A percentile compares a stretch with the other conserved stretches of the same genome.
phyloP scores from a whole-genome alignment of 331 rosid species.

The Dryas integrifolia region DNA sequence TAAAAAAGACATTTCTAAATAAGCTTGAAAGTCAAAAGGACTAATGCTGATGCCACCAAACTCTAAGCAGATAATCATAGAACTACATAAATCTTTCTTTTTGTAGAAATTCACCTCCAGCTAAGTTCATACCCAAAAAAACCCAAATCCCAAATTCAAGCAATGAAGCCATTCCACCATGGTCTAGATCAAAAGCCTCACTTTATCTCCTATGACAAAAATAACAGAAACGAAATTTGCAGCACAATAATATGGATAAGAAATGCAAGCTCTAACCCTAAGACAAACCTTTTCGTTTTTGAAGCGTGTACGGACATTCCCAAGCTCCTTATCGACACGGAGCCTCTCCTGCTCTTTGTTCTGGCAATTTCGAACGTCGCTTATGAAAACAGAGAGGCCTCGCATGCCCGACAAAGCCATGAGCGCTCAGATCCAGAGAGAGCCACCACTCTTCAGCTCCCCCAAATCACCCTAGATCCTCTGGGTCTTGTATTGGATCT shows the following conservation, averaged over 20 bases:
- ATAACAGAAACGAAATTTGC: neutral
- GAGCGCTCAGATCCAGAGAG: constrained; percentile 49
- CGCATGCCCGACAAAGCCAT: constrained; percentile 99
- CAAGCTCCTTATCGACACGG: constrained; percentile 97
- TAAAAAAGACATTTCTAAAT: constrained; percentile 2
- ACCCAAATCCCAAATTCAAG: constrained; percentile 1
- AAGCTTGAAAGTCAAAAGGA: neutral
- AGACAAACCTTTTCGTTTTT: constrained; percentile 87
- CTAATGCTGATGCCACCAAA: neutral
- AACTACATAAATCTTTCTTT: neutral
- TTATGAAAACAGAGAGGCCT: constrained; percentile 96
- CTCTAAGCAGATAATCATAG: neutral
- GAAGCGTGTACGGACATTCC: constrained; percentile 94
- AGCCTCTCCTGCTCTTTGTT: constrained; percentile 97
- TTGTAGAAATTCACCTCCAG: neutral
- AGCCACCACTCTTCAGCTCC: constrained; percentile 26
- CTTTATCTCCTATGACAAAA: neutral
- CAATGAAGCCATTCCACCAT: neutral
- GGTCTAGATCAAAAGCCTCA: constrained; percentile 11
- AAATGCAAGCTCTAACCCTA: neutral
- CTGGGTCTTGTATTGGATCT: constrained; percentile 11
- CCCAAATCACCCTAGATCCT: constrained; percentile 17
- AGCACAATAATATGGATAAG: neutral
- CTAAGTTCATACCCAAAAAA: constrained; percentile 3
- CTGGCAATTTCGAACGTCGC: constrained; percentile 95